Evolutionary conservation across 1,139 yeast genomes (phyloP).

Genomic region (Pichia sp.): DNA sequence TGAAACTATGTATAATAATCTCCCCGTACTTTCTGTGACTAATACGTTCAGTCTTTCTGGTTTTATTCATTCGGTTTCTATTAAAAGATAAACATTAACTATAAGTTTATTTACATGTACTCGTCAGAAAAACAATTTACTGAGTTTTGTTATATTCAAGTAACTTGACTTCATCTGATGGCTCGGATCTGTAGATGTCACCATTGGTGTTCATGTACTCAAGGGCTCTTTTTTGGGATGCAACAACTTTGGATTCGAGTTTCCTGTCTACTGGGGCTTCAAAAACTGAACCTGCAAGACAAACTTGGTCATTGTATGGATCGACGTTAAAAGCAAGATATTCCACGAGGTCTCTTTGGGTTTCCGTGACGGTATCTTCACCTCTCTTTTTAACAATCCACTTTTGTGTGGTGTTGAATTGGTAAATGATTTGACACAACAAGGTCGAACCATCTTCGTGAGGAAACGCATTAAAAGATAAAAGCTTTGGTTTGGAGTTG

Average conservation of each 20-base stretch:
- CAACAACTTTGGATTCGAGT: constrained; percentile 19
- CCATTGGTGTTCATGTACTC: constrained; percentile 41
- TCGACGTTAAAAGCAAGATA: constrained; percentile 72
- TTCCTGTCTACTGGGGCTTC: constrained; percentile 42
- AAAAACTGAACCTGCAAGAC: constrained; percentile 73
- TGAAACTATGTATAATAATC: no score
- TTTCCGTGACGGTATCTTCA: constrained; percentile 28
- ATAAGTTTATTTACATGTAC: no score
- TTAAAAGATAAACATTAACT: no score
- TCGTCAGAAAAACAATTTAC: no score
- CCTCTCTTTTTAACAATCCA: constrained; percentile 43
- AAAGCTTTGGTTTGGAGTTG: constrained; percentile 62
- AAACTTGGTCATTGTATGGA: constrained; percentile 57
- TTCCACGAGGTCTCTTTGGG: constrained; percentile 58
- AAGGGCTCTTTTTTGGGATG: constrained; percentile 25
- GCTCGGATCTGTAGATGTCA: constrained; percentile 40
- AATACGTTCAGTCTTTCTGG: no score
- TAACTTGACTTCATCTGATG: constrained; percentile 18
- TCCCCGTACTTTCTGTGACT: no score
- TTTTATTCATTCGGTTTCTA: no score
- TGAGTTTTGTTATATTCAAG: constrained; percentile 5
- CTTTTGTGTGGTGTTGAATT: constrained; percentile 66
- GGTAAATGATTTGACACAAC: constrained; percentile 64
- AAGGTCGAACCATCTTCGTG: constrained; percentile 52
- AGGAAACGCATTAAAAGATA: constrained; percentile 52